phyloP scores from a whole-genome alignment of 805 yeast species.

The Candida schatavii region DNA sequence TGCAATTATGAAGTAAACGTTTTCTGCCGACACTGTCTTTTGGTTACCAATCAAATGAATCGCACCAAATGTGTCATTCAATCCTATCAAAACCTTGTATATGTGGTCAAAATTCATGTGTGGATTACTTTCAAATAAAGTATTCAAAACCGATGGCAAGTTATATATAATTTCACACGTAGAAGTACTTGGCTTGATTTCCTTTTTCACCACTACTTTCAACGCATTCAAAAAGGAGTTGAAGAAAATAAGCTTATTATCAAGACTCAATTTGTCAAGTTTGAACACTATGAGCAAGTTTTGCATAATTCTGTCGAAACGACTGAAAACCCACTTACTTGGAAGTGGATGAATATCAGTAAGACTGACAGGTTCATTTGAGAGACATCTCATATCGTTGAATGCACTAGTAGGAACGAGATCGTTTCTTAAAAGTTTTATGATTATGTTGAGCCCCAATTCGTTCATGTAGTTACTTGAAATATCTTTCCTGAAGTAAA shows the following conservation, averaged over 20 bases:
- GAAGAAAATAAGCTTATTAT: constrained; percentile 23
- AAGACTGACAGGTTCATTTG: constrained; percentile 28
- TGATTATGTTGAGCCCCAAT: constrained; percentile 27
- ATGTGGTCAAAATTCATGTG: constrained; percentile 17
- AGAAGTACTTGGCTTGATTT: constrained; percentile 23
- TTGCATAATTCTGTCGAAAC: constrained; percentile 30
- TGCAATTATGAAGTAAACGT: constrained; percentile 13
- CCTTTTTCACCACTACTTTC: constrained; percentile 28
- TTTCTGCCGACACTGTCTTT: constrained; percentile 5
- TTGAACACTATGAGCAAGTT: constrained; percentile 20
- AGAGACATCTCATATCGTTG: constrained; percentile 28
- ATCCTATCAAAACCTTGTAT: constrained; percentile 21
- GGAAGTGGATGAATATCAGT: constrained; percentile 30
- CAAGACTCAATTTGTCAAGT: constrained; percentile 20
- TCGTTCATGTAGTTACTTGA: constrained; percentile 23
- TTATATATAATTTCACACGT: constrained; percentile 33
- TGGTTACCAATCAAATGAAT: constrained; percentile 14
- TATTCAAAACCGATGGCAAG: constrained; percentile 23
- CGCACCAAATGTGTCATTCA: constrained; percentile 34
- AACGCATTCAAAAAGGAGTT: constrained; percentile 23
- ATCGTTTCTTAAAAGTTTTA: constrained; percentile 21
- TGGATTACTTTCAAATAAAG: constrained; percentile 16
- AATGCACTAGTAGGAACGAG: constrained; percentile 17
- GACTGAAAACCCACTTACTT: constrained; percentile 31
- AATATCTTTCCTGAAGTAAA: constrained; percentile 30